Percentiles rank a stretch among this genome's conserved stretches.
Conservation (phyloP, 2,329 filamentous ascomycete genomes). For the Chrysoporthe austroafricana region DNA sequence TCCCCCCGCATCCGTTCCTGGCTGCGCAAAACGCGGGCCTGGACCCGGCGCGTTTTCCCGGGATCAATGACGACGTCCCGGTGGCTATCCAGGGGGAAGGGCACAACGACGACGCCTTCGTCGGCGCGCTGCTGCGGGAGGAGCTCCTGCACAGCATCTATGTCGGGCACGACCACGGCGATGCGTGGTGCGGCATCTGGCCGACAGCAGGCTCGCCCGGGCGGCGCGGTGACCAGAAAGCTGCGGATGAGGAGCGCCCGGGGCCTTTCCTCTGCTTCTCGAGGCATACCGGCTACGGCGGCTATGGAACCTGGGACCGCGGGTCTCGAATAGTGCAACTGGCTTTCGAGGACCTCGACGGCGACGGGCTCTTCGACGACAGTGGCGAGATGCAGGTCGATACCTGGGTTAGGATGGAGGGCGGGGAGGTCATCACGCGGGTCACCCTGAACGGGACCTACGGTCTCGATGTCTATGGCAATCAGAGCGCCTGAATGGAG, state of each 20-base stretch:
- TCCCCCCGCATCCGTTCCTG: slow-evolving; percentile 49
- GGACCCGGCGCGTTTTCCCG: slow-evolving; percentile 42
- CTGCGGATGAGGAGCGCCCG: slow-evolving; percentile 35
- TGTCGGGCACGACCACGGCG: slow-evolving; percentile 61
- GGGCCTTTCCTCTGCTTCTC: slow-evolving; percentile 50
- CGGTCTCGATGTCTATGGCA: slow-evolving; percentile 24
- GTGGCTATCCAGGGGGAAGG: slow-evolving; percentile 39
- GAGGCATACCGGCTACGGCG: slow-evolving; percentile 28
- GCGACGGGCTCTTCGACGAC: slow-evolving; percentile 11
- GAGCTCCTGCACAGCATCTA: slow-evolving; percentile 53
- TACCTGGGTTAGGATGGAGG: slow-evolving; percentile 30
- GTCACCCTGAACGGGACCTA: slow-evolving; percentile 30
- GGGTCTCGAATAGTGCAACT: slow-evolving; percentile 30
- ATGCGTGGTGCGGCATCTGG: slow-evolving; percentile 48
- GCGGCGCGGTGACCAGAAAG: slow-evolving; percentile 31
- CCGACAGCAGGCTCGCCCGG: slow-evolving; percentile 18
- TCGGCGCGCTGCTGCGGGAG: slow-evolving; percentile 52
- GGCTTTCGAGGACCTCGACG: slow-evolving; percentile 20
- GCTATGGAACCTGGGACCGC: slow-evolving; percentile 28
- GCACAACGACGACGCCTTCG: slow-evolving; percentile 52
- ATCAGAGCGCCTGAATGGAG: background rate
- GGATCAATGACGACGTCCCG: slow-evolving; percentile 35
- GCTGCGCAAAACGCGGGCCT: slow-evolving; percentile 41
- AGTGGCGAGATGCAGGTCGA: slow-evolving; percentile 18
- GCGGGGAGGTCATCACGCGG: slow-evolving; percentile 17